Evolutionary conservation across 2,329 filamentous ascomycete genomes (phyloP).

Genomic region (Alternaria consortialis): DNA sequence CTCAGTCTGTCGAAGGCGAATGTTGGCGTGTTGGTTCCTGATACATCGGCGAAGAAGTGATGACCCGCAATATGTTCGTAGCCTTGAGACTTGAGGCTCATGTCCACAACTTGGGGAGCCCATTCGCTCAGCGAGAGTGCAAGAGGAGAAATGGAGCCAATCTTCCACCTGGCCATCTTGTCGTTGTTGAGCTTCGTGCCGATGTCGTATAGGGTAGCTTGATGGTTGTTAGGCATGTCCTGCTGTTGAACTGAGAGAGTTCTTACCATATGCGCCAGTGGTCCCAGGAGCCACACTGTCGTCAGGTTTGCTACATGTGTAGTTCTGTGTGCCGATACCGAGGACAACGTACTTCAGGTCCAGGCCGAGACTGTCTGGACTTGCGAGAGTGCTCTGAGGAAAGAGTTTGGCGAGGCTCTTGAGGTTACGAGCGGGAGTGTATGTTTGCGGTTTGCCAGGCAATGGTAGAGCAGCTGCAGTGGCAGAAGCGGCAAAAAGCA

Average conservation of each 20-base stretch:
- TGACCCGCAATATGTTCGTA: constrained; percentile 62
- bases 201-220: constrained; percentile 49
- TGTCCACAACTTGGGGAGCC: constrained; percentile 30
- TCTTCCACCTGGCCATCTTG: constrained; percentile 43
- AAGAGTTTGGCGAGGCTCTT: constrained; percentile 36
- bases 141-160: constrained; percentile 43
- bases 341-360: constrained; percentile 58
- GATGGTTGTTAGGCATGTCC: constrained; percentile 17
- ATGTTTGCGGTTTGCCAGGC: constrained; percentile 17
- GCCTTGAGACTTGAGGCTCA: constrained; percentile 40
- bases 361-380: constrained; percentile 30
- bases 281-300: constrained; percentile 39
- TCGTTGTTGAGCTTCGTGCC: constrained; percentile 44
- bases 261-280: constrained; percentile 47
- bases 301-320: constrained; percentile 53
- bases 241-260: background rate
- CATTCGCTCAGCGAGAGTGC: constrained; percentile 40
- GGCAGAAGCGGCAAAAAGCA: constrained; percentile 31
- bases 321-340: constrained; percentile 64
- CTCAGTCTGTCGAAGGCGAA: constrained; percentile 63
- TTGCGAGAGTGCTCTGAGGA: constrained; percentile 42
- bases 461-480: constrained; percentile 27
- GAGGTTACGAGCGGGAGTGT: constrained; percentile 32
- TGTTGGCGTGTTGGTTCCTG: constrained; percentile 58
- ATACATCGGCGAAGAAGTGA: constrained; percentile 68